phyloP scores from a whole-genome alignment of 208 protist genomes.

The Wallacemonas rigidus region DNA sequence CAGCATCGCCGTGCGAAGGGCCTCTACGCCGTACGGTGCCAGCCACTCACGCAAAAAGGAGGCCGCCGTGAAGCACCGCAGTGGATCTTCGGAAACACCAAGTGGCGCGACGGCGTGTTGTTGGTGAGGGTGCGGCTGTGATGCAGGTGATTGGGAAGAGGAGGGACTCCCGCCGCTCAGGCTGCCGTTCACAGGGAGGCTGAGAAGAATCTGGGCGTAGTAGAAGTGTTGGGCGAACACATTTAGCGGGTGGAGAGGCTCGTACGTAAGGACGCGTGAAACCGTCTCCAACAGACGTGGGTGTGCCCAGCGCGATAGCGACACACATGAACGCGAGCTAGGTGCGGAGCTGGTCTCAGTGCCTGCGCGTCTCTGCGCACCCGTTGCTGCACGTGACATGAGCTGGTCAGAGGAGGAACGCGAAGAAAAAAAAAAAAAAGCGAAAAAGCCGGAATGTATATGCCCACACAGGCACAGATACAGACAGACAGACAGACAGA shows the following conservation, averaged over 20 bases:
- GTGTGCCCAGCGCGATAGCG: constrained; percentile 29
- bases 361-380: neutral
- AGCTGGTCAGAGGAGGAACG: neutral
- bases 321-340: neutral
- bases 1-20: constrained; percentile 11
- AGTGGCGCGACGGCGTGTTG: constrained; percentile 4
- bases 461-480: no score
- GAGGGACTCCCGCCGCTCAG: constrained; percentile 1
- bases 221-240: constrained; percentile 33
- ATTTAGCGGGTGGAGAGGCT: constrained; percentile 35
- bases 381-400: neutral
- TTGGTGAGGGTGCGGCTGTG: no score
- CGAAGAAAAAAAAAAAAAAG: constrained; percentile 2
- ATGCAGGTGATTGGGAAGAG: neutral
- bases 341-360: neutral
- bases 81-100: constrained; percentile 11
- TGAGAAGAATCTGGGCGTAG: constrained; percentile 27
- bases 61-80: constrained; percentile 18
- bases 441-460: neutral
- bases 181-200: constrained; percentile 6
- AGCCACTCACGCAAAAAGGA: constrained; percentile 13
- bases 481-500: no score
- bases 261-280: constrained; percentile 28
- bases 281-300: constrained; percentile 30
- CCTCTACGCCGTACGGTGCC: constrained; percentile 22